Evolutionary conservation across 2,329 filamentous ascomycete species (phyloP).

Genomic region (Sclerotinia trifoliorum): DNA sequence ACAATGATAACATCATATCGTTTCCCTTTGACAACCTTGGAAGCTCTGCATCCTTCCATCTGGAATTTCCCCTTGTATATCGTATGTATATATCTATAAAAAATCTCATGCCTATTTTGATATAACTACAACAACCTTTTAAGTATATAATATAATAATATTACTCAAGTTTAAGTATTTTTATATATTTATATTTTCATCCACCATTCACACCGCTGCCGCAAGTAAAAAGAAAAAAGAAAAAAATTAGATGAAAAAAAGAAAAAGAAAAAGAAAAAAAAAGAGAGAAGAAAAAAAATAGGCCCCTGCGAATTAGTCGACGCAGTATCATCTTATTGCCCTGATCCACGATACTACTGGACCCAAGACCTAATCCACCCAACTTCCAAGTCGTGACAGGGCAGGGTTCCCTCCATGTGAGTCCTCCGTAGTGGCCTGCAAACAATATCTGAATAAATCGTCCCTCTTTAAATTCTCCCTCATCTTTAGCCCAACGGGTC

Average conservation of each 20-base stretch:
- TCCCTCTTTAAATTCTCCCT: constrained; percentile 12
- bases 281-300: too few relatives aligned
- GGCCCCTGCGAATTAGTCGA: constrained; percentile 15
- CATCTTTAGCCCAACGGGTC: constrained; percentile 27
- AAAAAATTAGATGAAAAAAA: too few relatives aligned
- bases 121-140: not conserved
- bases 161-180: constrained; percentile 10
- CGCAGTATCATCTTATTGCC: constrained; percentile 8
- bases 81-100: not conserved
- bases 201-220: constrained; percentile 21
- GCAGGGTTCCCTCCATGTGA: constrained; percentile 26
- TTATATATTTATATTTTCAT: not conserved
- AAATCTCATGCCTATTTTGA: constrained; percentile 1
- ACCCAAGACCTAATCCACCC: constrained; percentile 12
- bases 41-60: not conserved
- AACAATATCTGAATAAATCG: constrained; percentile 22
- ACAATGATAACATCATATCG: not conserved
- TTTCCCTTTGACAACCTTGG: not conserved
- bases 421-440: constrained; percentile 20
- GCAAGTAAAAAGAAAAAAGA: not conserved
- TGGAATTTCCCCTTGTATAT: not conserved
- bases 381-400: constrained; percentile 13
- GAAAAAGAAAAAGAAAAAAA: too few relatives aligned
- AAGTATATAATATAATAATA: constrained; percentile 1
- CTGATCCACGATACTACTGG: constrained; percentile 16